Conservation (phyloP, 305 asterid genomes). For the Plantago coronopus region DNA sequence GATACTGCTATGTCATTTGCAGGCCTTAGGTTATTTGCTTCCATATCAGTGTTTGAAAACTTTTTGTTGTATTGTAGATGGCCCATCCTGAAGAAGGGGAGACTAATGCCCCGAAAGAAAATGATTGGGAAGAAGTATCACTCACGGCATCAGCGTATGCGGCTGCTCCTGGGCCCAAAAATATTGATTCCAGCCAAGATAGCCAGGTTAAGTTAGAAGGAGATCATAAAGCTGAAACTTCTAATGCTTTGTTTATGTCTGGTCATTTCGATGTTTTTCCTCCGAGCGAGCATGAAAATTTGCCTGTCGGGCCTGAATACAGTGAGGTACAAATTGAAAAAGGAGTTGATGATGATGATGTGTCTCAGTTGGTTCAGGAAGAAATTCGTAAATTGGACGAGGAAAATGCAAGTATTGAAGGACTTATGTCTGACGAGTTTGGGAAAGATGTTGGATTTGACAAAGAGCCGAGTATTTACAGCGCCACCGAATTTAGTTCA, state of each 20-base stretch:
- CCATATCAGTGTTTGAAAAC: too few species aligned
- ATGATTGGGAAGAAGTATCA: slow-evolving; percentile 91
- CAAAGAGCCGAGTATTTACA: slow-evolving; percentile 38
- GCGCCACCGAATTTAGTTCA: slow-evolving; percentile 34
- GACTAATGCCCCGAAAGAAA: slow-evolving; percentile 56
- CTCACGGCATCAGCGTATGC: slow-evolving; percentile 81
- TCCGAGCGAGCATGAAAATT: slow-evolving; percentile 75
- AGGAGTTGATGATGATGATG: slow-evolving; percentile 29
- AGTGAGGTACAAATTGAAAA: slow-evolving; percentile 39
- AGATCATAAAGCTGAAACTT: slow-evolving; percentile 47
- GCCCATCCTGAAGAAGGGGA: slow-evolving; percentile 47
- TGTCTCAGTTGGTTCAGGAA: slow-evolving; percentile 29
- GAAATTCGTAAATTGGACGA: slow-evolving; percentile 33
- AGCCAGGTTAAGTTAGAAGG: slow-evolving; percentile 27
- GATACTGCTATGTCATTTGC: too few species aligned
- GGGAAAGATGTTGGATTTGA: slow-evolving; percentile 35
- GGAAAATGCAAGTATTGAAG: slow-evolving; percentile 31
- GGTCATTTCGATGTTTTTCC: slow-evolving; percentile 71
- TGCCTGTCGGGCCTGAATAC: slow-evolving; percentile 58
- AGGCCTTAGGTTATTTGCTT: too few species aligned
- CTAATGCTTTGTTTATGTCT: slow-evolving; percentile 63
- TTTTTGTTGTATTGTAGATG: slow-evolving; percentile 31
- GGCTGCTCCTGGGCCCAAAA: slow-evolving; percentile 60
- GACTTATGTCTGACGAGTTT: slow-evolving; percentile 36
- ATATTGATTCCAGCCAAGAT: slow-evolving; percentile 33